Conservation (phyloP, 352 stramenopile species). For the Saprolegnia parasitica region DNA sequence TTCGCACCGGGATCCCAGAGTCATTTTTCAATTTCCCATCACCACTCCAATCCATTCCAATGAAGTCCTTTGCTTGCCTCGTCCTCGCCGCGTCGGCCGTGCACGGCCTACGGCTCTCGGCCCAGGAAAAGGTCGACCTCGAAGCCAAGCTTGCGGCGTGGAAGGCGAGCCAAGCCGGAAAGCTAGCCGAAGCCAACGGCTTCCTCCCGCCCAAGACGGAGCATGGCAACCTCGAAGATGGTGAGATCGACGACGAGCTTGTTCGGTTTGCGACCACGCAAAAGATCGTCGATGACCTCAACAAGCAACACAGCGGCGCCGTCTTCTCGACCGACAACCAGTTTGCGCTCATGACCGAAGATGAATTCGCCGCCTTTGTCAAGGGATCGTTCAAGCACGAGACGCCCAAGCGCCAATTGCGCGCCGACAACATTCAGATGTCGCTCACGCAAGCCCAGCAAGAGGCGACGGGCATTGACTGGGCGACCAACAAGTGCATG, state of each 20-base stretch:
- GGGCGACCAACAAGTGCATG: slow-evolving; percentile 28
- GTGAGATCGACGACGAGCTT: neutral
- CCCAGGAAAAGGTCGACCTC: neutral
- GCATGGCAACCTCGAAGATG: neutral
- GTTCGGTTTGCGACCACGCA: neutral
- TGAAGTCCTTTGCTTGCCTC: no score
- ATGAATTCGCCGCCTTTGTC: slow-evolving; percentile 55
- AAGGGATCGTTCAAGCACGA: neutral
- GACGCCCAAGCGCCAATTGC: neutral
- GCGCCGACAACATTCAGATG: neutral
- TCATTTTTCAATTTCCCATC: no score
- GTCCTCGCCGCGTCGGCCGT: no score
- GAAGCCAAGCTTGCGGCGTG: slow-evolving; percentile 1
- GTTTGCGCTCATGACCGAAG: slow-evolving; percentile 67
- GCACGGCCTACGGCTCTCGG: neutral
- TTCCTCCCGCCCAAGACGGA: neutral
- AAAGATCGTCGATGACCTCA: neutral
- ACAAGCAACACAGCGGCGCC: slow-evolving; percentile 33
- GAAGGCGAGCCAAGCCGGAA: neutral
- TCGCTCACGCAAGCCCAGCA: neutral
- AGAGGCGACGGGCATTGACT: slow-evolving; percentile 19
- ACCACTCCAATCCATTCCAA: no score
- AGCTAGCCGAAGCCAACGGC: neutral
- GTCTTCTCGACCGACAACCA: slow-evolving; percentile 60
- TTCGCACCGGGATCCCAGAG: no score